Base-by-base conservation (phyloP, 164 flowering plant species). In the Tetrastigma voinierianum region DNA sequence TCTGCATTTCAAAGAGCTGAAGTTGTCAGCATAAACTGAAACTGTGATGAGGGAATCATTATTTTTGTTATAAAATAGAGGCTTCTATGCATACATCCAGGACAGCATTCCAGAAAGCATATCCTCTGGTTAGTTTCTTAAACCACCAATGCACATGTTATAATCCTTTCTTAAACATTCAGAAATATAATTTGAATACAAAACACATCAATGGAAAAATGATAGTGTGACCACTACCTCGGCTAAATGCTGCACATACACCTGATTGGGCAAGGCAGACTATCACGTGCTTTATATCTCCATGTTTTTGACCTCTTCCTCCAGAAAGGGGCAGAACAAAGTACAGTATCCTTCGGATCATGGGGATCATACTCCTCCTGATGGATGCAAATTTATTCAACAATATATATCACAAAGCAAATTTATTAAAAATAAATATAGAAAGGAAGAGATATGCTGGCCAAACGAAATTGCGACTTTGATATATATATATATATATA, bases 231-330 rank as follows among this genome's bases (percentile, higher is more conserved):
- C 16, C 18, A 49, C 23, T 61, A 96, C 99, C 98, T 87, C 99
- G 77, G 72, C 99, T 88, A 72, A 96, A 96, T 56, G 99, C 98
- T 47, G 98, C 99, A 83, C 99, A 96, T 43, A 90, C 88, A 69
- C 99, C 99, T 66, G 99, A 96, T 47, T 93, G 98, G 44, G 98
- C 97, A 70, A 96, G 93, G 99, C 98, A 93, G 17, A 96, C 92
- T 89, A 74, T 96, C 98, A 70, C 84, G 93, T 17, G 99, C 98
- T 53, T 18, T 93, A 98, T 53, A 93, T 93, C 81, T 96, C 99
- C 51, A 96, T 91, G 93, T 84, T 75, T 88, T 93, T n/a, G 98
- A 80, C 66, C 98, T 80, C 80, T 91, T 96, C 75, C 80, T 88
- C n/a, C 67, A 96, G 70, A 75, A 93, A 93, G n/a, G 12, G 94